These are phyloP conservation scores for Cenchrus purpureus DNA, from an alignment of 176 grass and related monocot genomes.

Conservation along the genomic window DNA sequence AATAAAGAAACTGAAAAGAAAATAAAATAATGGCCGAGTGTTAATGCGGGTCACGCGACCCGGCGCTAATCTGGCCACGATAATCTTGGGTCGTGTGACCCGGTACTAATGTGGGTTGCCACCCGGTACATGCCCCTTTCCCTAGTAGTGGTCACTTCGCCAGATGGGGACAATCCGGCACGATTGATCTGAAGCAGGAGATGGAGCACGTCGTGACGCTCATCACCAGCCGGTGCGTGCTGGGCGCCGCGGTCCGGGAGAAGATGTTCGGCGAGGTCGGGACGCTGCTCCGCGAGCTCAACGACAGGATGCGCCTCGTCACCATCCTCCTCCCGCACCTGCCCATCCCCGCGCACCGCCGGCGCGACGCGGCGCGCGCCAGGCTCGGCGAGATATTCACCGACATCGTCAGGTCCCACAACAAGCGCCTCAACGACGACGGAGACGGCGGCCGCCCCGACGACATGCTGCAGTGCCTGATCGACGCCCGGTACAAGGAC, in stretches of 20 bases:
- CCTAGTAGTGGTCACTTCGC: constrained; percentile 38
- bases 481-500: constrained; percentile 60
- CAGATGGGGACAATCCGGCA: constrained; percentile 62
- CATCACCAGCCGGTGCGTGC: constrained; percentile 51
- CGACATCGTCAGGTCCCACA: constrained; percentile 56
- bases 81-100: no score
- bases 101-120: no score
- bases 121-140: no score
- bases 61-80: no score
- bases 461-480: constrained; percentile 68
- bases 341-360: constrained; percentile 57
- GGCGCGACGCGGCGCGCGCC: constrained; percentile 52
- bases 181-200: constrained; percentile 58
- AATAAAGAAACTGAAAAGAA: no score
- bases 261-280: constrained; percentile 56
- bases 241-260: constrained; percentile 56
- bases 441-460: neutral
- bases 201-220: constrained; percentile 56
- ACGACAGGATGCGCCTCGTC: constrained; percentile 52
- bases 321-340: constrained; percentile 54
- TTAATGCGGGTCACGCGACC: no score
- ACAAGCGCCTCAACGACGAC: neutral
- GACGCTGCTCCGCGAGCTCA: constrained; percentile 53
- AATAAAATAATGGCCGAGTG: no score
- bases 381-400: constrained; percentile 60